Base-by-base conservation (phyloP, 2,329 filamentous ascomycete genomes). In the Raffaelea albimanens region DNA sequence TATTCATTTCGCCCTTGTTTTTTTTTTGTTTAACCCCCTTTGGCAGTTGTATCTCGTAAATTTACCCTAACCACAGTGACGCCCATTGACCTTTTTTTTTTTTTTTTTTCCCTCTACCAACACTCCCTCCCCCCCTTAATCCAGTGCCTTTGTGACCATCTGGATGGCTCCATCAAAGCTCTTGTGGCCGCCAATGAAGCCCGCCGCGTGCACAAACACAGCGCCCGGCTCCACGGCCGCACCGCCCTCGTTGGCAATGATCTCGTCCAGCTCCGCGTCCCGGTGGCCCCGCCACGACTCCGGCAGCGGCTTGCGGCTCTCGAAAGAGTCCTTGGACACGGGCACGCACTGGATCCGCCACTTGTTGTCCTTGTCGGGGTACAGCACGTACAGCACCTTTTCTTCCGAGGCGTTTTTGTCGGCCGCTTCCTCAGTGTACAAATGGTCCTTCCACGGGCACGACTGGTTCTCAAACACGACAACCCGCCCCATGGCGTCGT, bases 291-390 rank as follows among this genome's bases (percentile, higher is more conserved):
- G 82, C 93, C 93, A 98, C 18, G 82, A 76, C 67, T 94, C 87
- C 4, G 91, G 91, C 55, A 98, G 72, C 40, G 90, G 83, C 70
- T 93, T 95, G 57, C 93, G 80, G 69, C 90, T 96, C 65, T 87
- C 77, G 62, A 98, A 98, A 50, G 87, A 93, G 61, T 87, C 84
- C 63, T 85, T 83, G 63, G 80, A 78, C 50, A 86, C 81, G 43
- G 88, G 86, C n/a, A 97, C 93, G 53, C 85, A 83, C 67, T 96
- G 89, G 52, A 98, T 85, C 49, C 93, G 81, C 93, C 93, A 97
- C 69, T 96, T 97, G 44, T 90, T 73, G 4, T 91, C 82, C 38
- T 79, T 69, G 18, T 65, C 59, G 9, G 61, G 63, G 3, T 34
- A 9, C 31, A 10, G 9, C 10, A 10, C 16, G 9, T 34, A 9